These are phyloP conservation scores for Yamadazyma sp. DNA, from an alignment of 805 yeast genomes.

Conservation along the genomic window DNA sequence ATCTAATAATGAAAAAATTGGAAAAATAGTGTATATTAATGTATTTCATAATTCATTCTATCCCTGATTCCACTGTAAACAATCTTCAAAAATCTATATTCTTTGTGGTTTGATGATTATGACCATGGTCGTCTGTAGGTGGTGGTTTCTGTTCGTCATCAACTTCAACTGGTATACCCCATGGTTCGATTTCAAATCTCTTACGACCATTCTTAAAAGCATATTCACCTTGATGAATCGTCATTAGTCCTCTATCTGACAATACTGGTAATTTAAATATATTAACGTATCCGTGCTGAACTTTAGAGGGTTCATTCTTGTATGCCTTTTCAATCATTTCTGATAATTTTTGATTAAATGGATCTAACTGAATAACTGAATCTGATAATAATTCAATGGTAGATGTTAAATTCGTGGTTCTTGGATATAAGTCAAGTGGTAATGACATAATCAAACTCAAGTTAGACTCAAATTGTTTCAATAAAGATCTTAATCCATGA, in stretches of 20 bases:
- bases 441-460: slow-evolving; percentile 54
- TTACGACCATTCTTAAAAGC: slow-evolving; percentile 83
- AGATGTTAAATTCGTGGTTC: slow-evolving; percentile 45
- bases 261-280: slow-evolving; percentile 68
- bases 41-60: background rate
- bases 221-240: slow-evolving; percentile 66
- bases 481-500: slow-evolving; percentile 53
- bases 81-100: slow-evolving; percentile 32
- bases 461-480: slow-evolving; percentile 43
- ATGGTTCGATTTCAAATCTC: slow-evolving; percentile 82
- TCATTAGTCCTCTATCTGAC: slow-evolving; percentile 79
- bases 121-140: slow-evolving; percentile 1
- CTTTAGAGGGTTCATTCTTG: slow-evolving; percentile 66
- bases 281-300: slow-evolving; percentile 85
- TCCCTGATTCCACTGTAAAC: background rate
- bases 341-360: slow-evolving; percentile 73
- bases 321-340: slow-evolving; percentile 66
- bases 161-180: slow-evolving; percentile 97
- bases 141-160: slow-evolving; percentile 36
- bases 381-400: slow-evolving; percentile 60
- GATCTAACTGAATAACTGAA: slow-evolving; percentile 69
- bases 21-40: slow-evolving; percentile 1
- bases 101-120: slow-evolving; percentile 27
- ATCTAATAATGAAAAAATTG: slow-evolving; percentile 6
- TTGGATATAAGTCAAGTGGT: slow-evolving; percentile 64